phyloP scores from a whole-genome alignment of 1,284 basidiomycete genomes.

The Abortiporus biennis region DNA sequence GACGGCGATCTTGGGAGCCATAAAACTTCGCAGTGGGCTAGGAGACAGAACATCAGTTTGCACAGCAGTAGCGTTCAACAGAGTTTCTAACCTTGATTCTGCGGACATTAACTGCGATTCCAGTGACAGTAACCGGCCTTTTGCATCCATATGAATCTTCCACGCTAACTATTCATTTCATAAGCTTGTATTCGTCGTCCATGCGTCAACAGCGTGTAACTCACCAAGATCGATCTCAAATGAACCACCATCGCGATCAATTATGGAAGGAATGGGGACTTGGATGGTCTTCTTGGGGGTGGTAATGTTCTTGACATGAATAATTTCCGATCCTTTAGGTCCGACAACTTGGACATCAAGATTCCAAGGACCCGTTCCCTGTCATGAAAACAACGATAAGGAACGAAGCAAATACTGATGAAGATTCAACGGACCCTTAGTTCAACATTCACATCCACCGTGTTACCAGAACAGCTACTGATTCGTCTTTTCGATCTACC shows the following conservation, averaged over 20 bases:
- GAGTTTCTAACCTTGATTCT: conserved; percentile 58
- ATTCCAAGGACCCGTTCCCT: conserved; percentile 89
- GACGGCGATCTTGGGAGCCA: conserved; percentile 48
- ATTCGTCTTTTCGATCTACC: conserved; percentile 43
- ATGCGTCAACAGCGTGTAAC: conserved; percentile 13
- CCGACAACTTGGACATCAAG: conserved; percentile 76
- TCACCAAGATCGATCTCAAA: conserved; percentile 79
- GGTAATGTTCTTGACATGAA: conserved; percentile 54
- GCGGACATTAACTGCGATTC: conserved; percentile 86
- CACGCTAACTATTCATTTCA: conserved; percentile 54
- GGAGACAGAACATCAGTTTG: conserved; percentile 3
- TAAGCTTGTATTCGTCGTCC: background rate
- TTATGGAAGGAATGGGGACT: conserved; percentile 59
- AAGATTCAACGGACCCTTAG: conserved; percentile 51
- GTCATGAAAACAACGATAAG: conserved; percentile 2
- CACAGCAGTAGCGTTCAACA: conserved; percentile 3
- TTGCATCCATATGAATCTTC: conserved; percentile 90
- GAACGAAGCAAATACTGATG: conserved; percentile 1
- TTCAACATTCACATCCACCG: conserved; percentile 72
- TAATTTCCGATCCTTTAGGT: conserved; percentile 52
- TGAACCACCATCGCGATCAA: conserved; percentile 67
- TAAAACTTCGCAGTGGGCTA: conserved; percentile 88
- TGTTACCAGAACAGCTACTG: conserved; percentile 71
- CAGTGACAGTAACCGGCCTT: conserved; percentile 69
- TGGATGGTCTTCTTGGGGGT: conserved; percentile 50